A percentile compares a stretch with the other conserved stretches of the same genome.
These are phyloP conservation scores for Chlorella sp. DNA, from an alignment of 139 green algal species.

Conservation along the genomic window DNA sequence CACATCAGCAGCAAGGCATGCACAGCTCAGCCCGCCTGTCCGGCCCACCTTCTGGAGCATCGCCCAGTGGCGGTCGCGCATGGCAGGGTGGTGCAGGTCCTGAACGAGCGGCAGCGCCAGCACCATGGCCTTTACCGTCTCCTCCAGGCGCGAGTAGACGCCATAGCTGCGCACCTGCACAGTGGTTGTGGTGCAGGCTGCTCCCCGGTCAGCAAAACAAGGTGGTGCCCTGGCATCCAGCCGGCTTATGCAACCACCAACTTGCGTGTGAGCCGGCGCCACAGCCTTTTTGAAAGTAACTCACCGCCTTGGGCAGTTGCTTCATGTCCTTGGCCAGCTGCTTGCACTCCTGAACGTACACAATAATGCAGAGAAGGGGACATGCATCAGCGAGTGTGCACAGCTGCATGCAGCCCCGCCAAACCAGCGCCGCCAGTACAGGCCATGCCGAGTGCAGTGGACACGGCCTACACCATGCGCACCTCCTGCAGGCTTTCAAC, in stretches of 20 bases:
- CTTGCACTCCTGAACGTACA: constrained; percentile 81
- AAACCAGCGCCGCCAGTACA: too few species aligned
- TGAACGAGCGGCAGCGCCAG: constrained; percentile 87
- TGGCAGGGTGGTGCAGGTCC: constrained; percentile 90
- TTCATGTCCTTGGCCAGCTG: constrained; percentile 90
- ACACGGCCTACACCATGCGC: too few species aligned
- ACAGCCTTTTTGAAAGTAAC: too few species aligned
- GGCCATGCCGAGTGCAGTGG: too few species aligned
- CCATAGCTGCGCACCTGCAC: constrained; percentile 78
- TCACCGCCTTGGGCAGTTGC: constrained; percentile 77
- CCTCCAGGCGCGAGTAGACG: constrained; percentile 87
- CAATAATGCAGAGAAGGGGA: too few species aligned
- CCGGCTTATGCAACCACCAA: not conserved
- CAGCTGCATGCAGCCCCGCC: too few species aligned
- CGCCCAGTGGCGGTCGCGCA: constrained; percentile 92
- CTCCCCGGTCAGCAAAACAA: too few species aligned
- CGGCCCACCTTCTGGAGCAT: constrained; percentile 76
- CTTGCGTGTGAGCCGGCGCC: not conserved
- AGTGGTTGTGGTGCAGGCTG: too few species aligned
- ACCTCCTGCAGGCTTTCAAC: constrained; percentile 59
- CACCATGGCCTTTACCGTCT: constrained; percentile 86
- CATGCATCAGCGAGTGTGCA: too few species aligned
- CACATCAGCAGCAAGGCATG: too few species aligned
- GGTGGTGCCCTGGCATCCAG: not conserved
- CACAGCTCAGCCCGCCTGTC: not conserved